phyloP scores from a whole-genome alignment of 225 moss, liverwort and hornwort genomes.

The Climacium dendroides region DNA sequence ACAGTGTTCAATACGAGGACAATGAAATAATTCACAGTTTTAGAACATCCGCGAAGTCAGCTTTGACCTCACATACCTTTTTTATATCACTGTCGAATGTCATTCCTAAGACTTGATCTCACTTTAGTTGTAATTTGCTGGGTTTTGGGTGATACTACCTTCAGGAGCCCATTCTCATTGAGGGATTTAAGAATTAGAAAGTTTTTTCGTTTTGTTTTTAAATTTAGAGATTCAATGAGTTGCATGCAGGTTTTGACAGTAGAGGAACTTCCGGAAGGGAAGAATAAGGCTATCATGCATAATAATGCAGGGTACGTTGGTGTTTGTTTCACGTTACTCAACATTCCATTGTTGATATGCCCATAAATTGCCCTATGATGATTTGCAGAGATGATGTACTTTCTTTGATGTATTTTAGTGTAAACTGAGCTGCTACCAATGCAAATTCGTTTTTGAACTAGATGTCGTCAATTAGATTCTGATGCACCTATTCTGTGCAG shows the following conservation, averaged over 20 bases:
- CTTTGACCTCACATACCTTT: neutral
- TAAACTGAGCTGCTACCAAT: neutral
- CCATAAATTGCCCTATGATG: neutral
- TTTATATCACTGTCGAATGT: neutral
- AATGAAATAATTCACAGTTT: neutral
- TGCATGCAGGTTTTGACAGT: constrained; percentile 49
- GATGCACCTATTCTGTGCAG: constrained; percentile 16
- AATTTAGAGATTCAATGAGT: neutral
- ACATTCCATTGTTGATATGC: neutral
- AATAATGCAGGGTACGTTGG: constrained; percentile 62
- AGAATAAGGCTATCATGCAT: constrained; percentile 86
- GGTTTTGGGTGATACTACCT: neutral
- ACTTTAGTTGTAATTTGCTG: neutral
- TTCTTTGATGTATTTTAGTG: neutral
- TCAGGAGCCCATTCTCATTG: neutral
- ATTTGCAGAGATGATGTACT: neutral
- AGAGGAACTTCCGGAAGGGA: constrained; percentile 67
- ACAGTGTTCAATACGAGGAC: neutral
- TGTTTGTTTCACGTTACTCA: neutral
- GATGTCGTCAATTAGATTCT: neutral
- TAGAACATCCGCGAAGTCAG: too few species aligned
- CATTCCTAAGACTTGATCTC: neutral
- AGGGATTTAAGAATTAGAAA: neutral
- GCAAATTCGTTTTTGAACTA: neutral
- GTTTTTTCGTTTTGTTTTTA: too few species aligned